Conservation (phyloP, 768 basidiomycete species). For the Symmetrospora coprosmae region DNA sequence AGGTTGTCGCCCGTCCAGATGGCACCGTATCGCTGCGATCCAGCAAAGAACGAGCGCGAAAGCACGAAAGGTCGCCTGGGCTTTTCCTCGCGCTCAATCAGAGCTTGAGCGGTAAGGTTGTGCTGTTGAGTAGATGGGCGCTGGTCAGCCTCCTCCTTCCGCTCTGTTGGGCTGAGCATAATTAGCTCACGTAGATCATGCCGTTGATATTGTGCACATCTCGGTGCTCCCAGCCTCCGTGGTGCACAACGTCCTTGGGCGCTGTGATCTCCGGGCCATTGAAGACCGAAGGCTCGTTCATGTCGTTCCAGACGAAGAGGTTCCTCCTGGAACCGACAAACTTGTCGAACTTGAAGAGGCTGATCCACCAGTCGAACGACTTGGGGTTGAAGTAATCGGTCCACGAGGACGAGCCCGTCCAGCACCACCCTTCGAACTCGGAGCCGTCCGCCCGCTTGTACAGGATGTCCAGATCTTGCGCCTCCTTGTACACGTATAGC, state of each 20-base stretch:
- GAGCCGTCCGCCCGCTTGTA: conserved; percentile 62
- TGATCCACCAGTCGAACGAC: conserved; percentile 64
- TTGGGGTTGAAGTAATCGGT: conserved; percentile 90
- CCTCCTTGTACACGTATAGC: conserved; percentile 73
- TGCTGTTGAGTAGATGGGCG: conserved; percentile 44
- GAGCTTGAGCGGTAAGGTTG: conserved; percentile 67
- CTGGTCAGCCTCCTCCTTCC: background rate
- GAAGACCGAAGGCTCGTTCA: conserved; percentile 99
- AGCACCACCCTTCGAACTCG: conserved; percentile 97
- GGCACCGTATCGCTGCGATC: conserved; percentile 86
- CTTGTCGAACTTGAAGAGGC: conserved; percentile 55
- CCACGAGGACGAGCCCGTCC: conserved; percentile 93
- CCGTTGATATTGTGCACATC: conserved; percentile 97
- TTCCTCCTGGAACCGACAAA: conserved; percentile 52
- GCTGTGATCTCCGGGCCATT: conserved; percentile 91
- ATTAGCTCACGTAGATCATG: conserved; percentile 51
- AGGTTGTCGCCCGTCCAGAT: conserved; percentile 99
- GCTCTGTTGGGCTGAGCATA: background rate
- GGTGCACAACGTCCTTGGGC: conserved; percentile 61
- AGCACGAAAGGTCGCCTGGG: conserved; percentile 85
- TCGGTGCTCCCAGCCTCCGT: conserved; percentile 94
- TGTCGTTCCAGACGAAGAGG: conserved; percentile 96
- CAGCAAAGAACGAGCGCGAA: conserved; percentile 85
- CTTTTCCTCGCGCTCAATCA: conserved; percentile 57
- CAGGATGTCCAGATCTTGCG: conserved; percentile 64